Evolutionary conservation across 768 basidiomycete species (phyloP), one percentile per base, ranked within the genome.

Genomic region (Mycena pura): DNA sequence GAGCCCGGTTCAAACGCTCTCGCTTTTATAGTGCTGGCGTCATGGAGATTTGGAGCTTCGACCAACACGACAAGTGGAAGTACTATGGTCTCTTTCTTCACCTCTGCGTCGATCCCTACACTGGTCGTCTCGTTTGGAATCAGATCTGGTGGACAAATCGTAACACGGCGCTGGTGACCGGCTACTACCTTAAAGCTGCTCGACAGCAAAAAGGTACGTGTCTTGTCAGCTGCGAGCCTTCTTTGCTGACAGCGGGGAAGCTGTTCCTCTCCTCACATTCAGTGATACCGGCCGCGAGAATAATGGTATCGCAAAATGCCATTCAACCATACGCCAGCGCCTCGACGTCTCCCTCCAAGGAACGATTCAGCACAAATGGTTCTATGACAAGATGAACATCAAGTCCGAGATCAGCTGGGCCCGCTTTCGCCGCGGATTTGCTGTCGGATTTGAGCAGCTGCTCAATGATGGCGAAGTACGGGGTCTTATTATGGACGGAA

Each of bases 21-120:
- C 59, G 57, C 0, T 82, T 77, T 48, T 79, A 69, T 64, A 70
- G 77, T 3, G 80, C 81, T 8, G 82, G 82, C 0, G 72, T 80
- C 0, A 82, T 75, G 29, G 77, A 83, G 46, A 22, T 79, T 0
- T 68, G 70, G 61, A 51, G 70, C 5, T 52, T 74, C 21, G 78
- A 84, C 50, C 82, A 84, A 58, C 80, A 84, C 63, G 78, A 84
- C 59, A 84, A 84, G 47, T 82, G 77, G 77, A 67, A 69, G 34
- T 56, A 67, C 6, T 82, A 77, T 66, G 78, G 79, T 0, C 69
- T 83, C 0, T 68, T 21, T 3, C 49, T 74, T 0, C 74, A 83
- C 66, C 58, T 67, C 11, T 67, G 71, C 0, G 43, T 79, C 6
- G 81, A 83, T 44, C 76, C 78, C 0, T 79, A 71, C 29, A 28